These are phyloP conservation scores for Calonectria multiphialidica DNA, from an alignment of 2,329 filamentous ascomycete genomes.

Conservation along the genomic window DNA sequence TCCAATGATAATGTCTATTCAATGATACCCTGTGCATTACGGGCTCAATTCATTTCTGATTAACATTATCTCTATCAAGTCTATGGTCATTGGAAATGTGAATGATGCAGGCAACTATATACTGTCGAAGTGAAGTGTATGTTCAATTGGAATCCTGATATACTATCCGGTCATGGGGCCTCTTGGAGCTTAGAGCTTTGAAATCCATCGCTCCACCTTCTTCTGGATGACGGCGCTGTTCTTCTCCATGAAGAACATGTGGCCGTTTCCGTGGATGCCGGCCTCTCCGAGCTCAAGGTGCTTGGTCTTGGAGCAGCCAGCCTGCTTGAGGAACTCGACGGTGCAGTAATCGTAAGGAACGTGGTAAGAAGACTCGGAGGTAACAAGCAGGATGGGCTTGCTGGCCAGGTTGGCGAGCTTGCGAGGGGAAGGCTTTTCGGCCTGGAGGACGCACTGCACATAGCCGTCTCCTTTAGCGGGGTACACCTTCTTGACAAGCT, in stretches of 20 bases:
- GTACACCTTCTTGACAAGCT: slow-evolving; percentile 32
- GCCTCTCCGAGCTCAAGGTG: slow-evolving; percentile 35
- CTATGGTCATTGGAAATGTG: neutral
- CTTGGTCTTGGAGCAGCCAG: slow-evolving; percentile 33
- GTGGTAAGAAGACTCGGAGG: slow-evolving; percentile 33
- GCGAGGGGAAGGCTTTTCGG: slow-evolving; percentile 24
- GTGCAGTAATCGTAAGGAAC: slow-evolving; percentile 39
- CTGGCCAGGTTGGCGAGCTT: slow-evolving; percentile 49
- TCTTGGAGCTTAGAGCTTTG: neutral
- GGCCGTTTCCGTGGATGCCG: slow-evolving; percentile 36
- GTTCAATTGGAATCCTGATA: neutral
- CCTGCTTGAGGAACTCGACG: slow-evolving; percentile 34
- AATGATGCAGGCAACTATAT: too few relatives aligned
- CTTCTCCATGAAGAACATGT: slow-evolving; percentile 43
- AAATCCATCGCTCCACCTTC: slow-evolving; percentile 32
- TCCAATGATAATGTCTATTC: neutral
- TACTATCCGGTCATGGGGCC: neutral
- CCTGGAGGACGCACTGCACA: slow-evolving; percentile 32
- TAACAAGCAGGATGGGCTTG: slow-evolving; percentile 40
- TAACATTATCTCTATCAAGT: slow-evolving; percentile 8
- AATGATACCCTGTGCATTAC: neutral
- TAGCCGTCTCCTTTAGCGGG: slow-evolving; percentile 10
- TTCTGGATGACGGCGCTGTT: slow-evolving; percentile 35
- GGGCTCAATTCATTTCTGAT: neutral
- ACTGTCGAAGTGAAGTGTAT: neutral